These are phyloP conservation scores for Hyaloscypha hepaticicola DNA, from an alignment of 495 filamentous ascomycete genomes.

Conservation along the genomic window DNA sequence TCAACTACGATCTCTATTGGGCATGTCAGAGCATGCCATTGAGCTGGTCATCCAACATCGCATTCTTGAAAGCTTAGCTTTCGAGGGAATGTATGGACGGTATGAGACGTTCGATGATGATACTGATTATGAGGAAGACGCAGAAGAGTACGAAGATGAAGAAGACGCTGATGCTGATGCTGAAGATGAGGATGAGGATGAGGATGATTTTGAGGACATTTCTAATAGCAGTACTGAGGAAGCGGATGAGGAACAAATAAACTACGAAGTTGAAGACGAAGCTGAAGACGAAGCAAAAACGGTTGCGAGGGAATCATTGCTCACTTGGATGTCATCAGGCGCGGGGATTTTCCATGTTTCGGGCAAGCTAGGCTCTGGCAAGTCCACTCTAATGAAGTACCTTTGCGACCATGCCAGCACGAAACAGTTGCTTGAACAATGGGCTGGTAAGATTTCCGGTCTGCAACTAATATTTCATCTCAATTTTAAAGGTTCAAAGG, in stretches of 20 bases:
- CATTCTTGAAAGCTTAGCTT: constrained; percentile 5
- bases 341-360: constrained; percentile 38
- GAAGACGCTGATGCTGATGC: not conserved
- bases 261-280: not conserved
- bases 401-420: constrained; percentile 28
- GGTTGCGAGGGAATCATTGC: not conserved
- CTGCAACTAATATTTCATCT: not conserved
- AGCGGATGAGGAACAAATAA: no score
- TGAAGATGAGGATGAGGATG: not conserved
- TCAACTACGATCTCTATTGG: constrained; percentile 5
- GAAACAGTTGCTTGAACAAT: constrained; percentile 22
- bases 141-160: not conserved
- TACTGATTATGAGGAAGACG: not conserved
- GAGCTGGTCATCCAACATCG: not conserved
- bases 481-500: not conserved
- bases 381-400: constrained; percentile 36
- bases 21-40: not conserved
- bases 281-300: not conserved
- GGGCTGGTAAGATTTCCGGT: constrained; percentile 27
- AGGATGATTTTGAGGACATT: no score
- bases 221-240: no score
- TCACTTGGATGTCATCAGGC: constrained; percentile 34
- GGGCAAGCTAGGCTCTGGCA: constrained; percentile 45
- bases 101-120: not conserved
- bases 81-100: constrained; percentile 1